Evolutionary conservation across 2,329 filamentous ascomycete genomes (phyloP), one percentile per base, ranked within the genome.

Genomic region (Sarocladiaceae sp.): DNA sequence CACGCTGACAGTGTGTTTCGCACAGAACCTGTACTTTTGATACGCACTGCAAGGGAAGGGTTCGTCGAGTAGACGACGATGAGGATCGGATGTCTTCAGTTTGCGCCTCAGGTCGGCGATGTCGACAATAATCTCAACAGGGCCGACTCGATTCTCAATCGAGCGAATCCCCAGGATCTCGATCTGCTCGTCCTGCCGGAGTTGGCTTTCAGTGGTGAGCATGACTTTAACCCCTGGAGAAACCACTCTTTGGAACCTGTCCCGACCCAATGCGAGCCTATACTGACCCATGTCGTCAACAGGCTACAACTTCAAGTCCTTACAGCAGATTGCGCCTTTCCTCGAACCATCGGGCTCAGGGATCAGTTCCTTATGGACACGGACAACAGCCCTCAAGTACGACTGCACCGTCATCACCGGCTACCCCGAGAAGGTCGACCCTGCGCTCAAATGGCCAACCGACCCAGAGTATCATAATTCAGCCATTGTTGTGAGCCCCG

Each of bases 251-350:
- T 11, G 11, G 16, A 24, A 20, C 27, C n/a, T n/a, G n/a, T n/a
- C n/a, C n/a, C n/a, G n/a, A n/a, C n/a, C n/a, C 37, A 41, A 27
- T 29, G 21, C n/a, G 9, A 27, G 37, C 20, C 19, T 23, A 47
- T 31, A 33, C 7, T 45, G 37, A 41, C 23, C 19, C 12, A 9
- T 41, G 5, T 41, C 15, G n/a, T 26, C 43, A 24, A 21, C 57
- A 79, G 84, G 87, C 23, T 93, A 90, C 67, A 89, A 89, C 58
- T 91, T 90, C 66, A 73, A 76, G 33, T 84, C 81, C 0, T 60
- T 87, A 2, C 66, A 75, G 24, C 73, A 87, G 2, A 88, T 91
- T 33, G 63, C 64, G 1, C 83, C 84, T 0, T 85, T 71, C 52
- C 75, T 91, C 3, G 87, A 93, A 55, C 74, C 70, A 1, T 76